These are phyloP conservation scores for Aspergillus diversus DNA, from an alignment of 495 filamentous ascomycete genomes.

Conservation along the genomic window DNA sequence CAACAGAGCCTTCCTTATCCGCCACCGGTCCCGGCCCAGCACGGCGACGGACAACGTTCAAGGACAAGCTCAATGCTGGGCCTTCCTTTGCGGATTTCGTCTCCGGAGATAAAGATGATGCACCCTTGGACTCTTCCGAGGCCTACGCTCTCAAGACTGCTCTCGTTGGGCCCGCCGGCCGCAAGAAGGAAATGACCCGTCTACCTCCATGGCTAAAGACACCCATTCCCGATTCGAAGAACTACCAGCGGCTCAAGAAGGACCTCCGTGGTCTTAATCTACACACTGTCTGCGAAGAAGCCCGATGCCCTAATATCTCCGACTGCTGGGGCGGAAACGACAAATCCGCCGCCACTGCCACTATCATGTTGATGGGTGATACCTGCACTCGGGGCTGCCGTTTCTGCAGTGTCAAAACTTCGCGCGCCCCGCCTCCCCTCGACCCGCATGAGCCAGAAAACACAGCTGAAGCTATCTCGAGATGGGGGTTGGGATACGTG, in stretches of 20 bases:
- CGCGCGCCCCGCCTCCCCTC: constrained; percentile 73
- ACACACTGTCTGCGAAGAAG: constrained; percentile 98
- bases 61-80: constrained; percentile 76
- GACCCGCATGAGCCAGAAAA: constrained; percentile 97
- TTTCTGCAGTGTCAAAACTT: constrained; percentile 96
- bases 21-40: constrained; percentile 35
- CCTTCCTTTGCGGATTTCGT: constrained; percentile 89
- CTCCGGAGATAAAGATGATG: constrained; percentile 49
- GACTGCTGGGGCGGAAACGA: constrained; percentile 94
- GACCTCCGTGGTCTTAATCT: constrained; percentile 88
- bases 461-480: constrained; percentile 86
- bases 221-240: constrained; percentile 79
- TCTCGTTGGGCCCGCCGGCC: constrained; percentile 76
- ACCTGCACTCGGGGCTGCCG: constrained; percentile 96
- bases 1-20: constrained; percentile 42
- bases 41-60: constrained; percentile 67
- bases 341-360: constrained; percentile 90
- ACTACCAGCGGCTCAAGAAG: constrained; percentile 91
- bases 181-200: constrained; percentile 84
- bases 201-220: constrained; percentile 96
- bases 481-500: constrained; percentile 96
- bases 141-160: constrained; percentile 70
- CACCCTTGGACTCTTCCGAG: constrained; percentile 62
- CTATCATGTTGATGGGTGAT: constrained; percentile 99
- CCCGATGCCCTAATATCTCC: constrained; percentile 93